A percentile compares a stretch with the other conserved stretches of the same genome.
phyloP scores from a whole-genome alignment of 345 rosid genomes.

The Melastoma malabathricum region DNA sequence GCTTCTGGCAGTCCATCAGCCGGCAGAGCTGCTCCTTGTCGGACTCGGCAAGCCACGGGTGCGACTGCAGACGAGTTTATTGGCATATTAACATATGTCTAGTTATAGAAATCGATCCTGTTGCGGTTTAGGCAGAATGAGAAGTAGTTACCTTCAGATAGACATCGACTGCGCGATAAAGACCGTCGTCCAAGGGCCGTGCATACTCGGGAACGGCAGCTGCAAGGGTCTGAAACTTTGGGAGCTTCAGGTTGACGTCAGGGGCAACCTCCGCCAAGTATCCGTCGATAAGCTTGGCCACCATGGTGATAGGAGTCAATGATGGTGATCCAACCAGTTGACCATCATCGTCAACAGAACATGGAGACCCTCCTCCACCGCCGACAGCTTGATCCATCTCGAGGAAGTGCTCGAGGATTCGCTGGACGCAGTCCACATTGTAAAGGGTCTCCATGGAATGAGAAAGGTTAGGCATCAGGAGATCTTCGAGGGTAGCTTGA shows the following conservation, averaged over 20 bases:
- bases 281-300: constrained; percentile 91
- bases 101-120: not conserved
- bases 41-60: constrained; percentile 79
- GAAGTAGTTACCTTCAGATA: constrained; percentile 61
- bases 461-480: constrained; percentile 82
- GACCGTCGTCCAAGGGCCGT: constrained; percentile 86
- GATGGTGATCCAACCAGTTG: constrained; percentile 75
- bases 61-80: constrained; percentile 43
- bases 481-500: constrained; percentile 89
- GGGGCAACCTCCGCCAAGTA: constrained; percentile 96
- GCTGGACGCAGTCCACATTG: constrained; percentile 80
- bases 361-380: constrained; percentile 52
- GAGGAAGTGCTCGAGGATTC: constrained; percentile 76
- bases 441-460: constrained; percentile 82
- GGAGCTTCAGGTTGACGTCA: constrained; percentile 82
- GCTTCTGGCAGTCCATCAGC: constrained; percentile 87
- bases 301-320: constrained; percentile 64
- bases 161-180: constrained; percentile 87
- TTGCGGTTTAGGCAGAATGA: not conserved
- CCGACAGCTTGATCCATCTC: constrained; percentile 59
- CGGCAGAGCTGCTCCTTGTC: constrained; percentile 87
- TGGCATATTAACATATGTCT: constrained; percentile 3
- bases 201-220: constrained; percentile 85
- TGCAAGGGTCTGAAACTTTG: constrained; percentile 80
- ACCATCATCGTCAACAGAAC: constrained; percentile 51